Percentiles rank a stretch among this genome's conserved stretches.
Conservation (phyloP, 1,284 basidiomycete species). For the Caloboletus firmus region DNA sequence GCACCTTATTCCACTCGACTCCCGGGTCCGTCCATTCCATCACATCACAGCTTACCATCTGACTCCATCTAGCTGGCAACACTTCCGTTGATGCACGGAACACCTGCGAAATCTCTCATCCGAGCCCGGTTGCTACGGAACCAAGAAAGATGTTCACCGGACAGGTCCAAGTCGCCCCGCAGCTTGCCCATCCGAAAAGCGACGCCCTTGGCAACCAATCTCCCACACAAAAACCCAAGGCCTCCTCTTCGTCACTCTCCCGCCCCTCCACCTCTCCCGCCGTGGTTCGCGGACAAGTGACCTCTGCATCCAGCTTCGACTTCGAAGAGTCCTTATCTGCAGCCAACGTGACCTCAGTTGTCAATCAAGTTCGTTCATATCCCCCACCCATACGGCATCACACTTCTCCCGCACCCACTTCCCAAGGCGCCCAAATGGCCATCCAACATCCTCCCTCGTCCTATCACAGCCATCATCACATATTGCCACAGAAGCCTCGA, state of each 20-base stretch:
- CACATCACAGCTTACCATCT: background rate
- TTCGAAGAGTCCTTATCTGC: conserved; percentile 33
- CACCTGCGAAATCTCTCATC: background rate
- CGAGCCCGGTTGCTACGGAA: conserved; percentile 25
- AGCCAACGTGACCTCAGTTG: conserved; percentile 33
- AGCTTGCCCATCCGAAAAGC: conserved; percentile 10
- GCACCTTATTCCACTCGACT: background rate
- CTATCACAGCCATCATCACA: conserved; percentile 7
- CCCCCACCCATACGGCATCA: conserved; percentile 24
- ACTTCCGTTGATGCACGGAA: conserved; percentile 4
- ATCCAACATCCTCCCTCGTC: conserved; percentile 7
- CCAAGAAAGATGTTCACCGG: background rate
- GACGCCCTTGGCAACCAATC: conserved; percentile 20
- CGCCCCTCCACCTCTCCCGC: conserved; percentile 11
- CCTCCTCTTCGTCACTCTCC: background rate
- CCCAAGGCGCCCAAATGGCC: conserved; percentile 8
- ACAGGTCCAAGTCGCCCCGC: conserved; percentile 1
- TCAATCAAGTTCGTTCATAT: conserved; percentile 36
- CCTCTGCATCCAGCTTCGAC: conserved; percentile 21
- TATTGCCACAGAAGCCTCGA: conserved; percentile 25
- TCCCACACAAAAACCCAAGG: conserved; percentile 3
- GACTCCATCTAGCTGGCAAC: conserved; percentile 11
- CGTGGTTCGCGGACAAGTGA: conserved; percentile 27
- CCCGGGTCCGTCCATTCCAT: conserved; percentile 18
- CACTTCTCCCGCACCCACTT: conserved; percentile 21